Evolutionary conservation across 495 filamentous ascomycete genomes (phyloP).

Genomic region (Neurospora sublineolata): DNA sequence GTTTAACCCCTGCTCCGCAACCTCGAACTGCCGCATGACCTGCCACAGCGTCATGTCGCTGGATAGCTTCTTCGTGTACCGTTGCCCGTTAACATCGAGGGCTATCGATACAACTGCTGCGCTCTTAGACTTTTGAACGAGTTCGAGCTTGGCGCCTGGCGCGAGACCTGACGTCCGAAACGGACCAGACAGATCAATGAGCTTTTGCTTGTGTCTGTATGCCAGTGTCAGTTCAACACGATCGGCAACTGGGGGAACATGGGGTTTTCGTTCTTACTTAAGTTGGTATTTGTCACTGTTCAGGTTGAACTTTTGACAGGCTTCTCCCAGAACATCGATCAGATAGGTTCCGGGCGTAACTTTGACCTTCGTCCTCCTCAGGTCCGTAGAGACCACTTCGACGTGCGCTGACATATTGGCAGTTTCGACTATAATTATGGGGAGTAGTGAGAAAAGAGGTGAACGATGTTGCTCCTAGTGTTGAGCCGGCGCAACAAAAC

Average conservation of each 20-base stretch:
- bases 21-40: slow-evolving; percentile 79
- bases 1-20: slow-evolving; percentile 50
- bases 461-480: not conserved
- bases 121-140: slow-evolving; percentile 72
- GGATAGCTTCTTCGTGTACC: slow-evolving; percentile 71
- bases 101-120: slow-evolving; percentile 76
- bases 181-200: slow-evolving; percentile 69
- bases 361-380: slow-evolving; percentile 65
- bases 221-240: not conserved
- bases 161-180: slow-evolving; percentile 78
- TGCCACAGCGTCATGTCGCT: slow-evolving; percentile 80
- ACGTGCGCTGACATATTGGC: slow-evolving; percentile 73
- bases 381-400: slow-evolving; percentile 68
- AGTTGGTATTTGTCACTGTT: slow-evolving; percentile 64
- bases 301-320: slow-evolving; percentile 66
- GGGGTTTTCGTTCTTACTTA: slow-evolving; percentile 45
- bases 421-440: not conserved
- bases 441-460: not conserved
- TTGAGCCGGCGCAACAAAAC: not conserved
- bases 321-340: slow-evolving; percentile 74
- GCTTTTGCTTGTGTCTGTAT: slow-evolving; percentile 63
- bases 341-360: slow-evolving; percentile 68
- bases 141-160: slow-evolving; percentile 82
- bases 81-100: slow-evolving; percentile 64
- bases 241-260: not conserved